phyloP scores from a whole-genome alignment of 2,329 filamentous ascomycete genomes.

The Penicillium rolfsii region DNA sequence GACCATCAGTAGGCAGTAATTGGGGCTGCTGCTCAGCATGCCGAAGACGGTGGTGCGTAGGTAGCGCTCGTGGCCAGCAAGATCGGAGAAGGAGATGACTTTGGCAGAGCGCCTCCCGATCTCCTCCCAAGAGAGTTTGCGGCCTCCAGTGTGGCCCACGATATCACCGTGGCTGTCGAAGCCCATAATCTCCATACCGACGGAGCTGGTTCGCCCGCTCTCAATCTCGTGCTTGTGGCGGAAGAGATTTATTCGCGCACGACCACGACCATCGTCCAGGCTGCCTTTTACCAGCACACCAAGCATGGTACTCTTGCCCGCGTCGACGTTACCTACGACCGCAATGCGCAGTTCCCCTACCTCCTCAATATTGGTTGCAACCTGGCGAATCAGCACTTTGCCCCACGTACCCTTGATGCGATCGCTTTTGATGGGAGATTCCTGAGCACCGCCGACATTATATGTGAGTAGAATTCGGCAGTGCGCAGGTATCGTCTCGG shows the following conservation, averaged over 20 bases:
- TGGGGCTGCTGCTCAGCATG: slow-evolving; percentile 88
- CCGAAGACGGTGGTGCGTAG: slow-evolving; percentile 96
- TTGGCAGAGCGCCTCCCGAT: slow-evolving; percentile 93
- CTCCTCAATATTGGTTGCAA: slow-evolving; percentile 74
- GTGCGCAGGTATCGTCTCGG: slow-evolving; percentile 69
- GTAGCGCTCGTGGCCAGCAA: slow-evolving; percentile 95
- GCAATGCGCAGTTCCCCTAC: slow-evolving; percentile 96
- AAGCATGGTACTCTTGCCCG: slow-evolving; percentile 93
- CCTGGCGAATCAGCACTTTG: slow-evolving; percentile 81
- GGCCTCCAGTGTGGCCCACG: slow-evolving; percentile 78
- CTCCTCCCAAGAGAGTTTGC: slow-evolving; percentile 94
- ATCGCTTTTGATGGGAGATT: slow-evolving; percentile 65
- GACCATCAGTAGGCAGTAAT: slow-evolving; percentile 98
- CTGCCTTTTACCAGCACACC: slow-evolving; percentile 95
- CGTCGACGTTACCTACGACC: slow-evolving; percentile 96
- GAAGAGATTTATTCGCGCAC: slow-evolving; percentile 92
- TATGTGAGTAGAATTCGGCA: slow-evolving; percentile 85
- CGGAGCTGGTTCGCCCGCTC: slow-evolving; percentile 90
- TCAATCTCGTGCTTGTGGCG: slow-evolving; percentile 98
- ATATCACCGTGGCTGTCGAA: slow-evolving; percentile 87
- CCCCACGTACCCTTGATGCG: slow-evolving; percentile 77
- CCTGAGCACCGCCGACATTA: slow-evolving; percentile 78
- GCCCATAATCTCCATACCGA: slow-evolving; percentile 98
- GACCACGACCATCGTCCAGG: slow-evolving; percentile 91
- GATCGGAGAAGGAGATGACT: slow-evolving; percentile 93